phyloP scores from a whole-genome alignment of 1,139 yeast genomes.

The Blastobotrys serpentis region DNA sequence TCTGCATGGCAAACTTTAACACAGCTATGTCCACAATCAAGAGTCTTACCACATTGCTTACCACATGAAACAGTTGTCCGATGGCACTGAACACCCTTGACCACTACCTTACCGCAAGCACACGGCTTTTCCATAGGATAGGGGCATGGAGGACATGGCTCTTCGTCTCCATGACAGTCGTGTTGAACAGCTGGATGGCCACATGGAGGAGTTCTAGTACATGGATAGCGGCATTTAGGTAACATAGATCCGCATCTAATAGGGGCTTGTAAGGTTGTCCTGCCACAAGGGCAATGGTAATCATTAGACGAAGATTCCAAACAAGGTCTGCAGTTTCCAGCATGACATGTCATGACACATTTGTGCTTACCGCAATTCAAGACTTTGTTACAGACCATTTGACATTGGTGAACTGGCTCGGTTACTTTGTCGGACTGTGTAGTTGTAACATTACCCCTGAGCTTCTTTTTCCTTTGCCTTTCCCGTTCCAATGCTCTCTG shows the following conservation, averaged over 20 bases:
- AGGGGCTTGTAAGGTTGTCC: constrained; percentile 78
- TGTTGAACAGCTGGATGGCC: constrained; percentile 78
- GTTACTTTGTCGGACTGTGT: constrained; percentile 48
- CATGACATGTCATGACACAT: constrained; percentile 76
- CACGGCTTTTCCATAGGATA: constrained; percentile 61
- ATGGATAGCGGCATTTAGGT: constrained; percentile 68
- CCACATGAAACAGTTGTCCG: constrained; percentile 74
- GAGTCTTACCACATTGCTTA: constrained; percentile 53
- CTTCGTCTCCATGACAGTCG: constrained; percentile 62
- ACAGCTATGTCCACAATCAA: constrained; percentile 74
- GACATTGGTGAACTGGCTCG: constrained; percentile 79
- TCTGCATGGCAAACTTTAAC: constrained; percentile 53
- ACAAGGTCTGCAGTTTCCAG: constrained; percentile 83
- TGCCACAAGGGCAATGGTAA: constrained; percentile 80
- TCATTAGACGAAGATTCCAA: constrained; percentile 81
- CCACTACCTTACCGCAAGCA: constrained; percentile 62
- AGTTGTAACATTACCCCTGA: constrained; percentile 30
- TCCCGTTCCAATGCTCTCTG: constrained; percentile 63
- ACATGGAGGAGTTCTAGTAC: constrained; percentile 61
- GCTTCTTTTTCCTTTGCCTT: constrained; percentile 50
- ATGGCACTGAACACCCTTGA: constrained; percentile 70
- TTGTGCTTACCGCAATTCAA: constrained; percentile 71
- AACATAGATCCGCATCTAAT: constrained; percentile 80
- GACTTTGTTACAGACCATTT: constrained; percentile 62
- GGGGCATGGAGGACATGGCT: constrained; percentile 77